Base-by-base conservation (phyloP, 2,329 filamentous ascomycete species). In the Penicillium sp. region DNA sequence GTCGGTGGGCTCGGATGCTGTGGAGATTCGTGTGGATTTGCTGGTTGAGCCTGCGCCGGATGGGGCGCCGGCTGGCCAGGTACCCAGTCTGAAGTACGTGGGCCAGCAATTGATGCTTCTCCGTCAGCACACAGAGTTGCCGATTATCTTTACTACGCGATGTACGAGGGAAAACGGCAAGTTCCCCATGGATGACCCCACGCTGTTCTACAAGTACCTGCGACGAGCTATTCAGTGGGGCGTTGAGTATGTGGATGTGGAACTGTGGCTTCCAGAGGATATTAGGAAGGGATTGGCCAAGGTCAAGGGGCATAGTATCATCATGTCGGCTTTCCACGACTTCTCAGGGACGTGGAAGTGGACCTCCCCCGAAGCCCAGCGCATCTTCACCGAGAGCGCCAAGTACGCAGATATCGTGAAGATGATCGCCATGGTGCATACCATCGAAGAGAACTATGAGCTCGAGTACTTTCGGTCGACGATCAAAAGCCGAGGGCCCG, bases 291-390 rank as follows among this genome's bases (percentile, higher is more conserved):
- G 72, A 44, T 67, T 94, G 7, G 84, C 80, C 37, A 78, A 84
- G 51, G 75, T 79, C 38, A 83, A 84, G 51, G 87, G 87, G 2
- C 86, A 81, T 65, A 91, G 84, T 57, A 84, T 83, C 50, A 88
- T 94, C 64, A 89, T 94, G 72, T 91, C 87, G n/a, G 87, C 88
- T 9, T 93, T 91, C 57, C 88, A 94, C 62, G 87, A 93, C 68
- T 91, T 91, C 58, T 89, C 86, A 0, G 86, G 87, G 2, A 83
- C 74, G 1, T 91, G 91, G 74, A 86, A 83, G 56, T 94, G 87
- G 87, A 84, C 84, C 1, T 87, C 86, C 0, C 68, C 77, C 5
- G 77, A 85, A 51, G 87, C 87, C 1, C 79, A 86, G 56, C 71
- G 77, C 8, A 76, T 91, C 3, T 94, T 90, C 53, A 72, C 79